Evolutionary conservation across 345 rosid species (phyloP).

Genomic region (Boechera stricta): DNA sequence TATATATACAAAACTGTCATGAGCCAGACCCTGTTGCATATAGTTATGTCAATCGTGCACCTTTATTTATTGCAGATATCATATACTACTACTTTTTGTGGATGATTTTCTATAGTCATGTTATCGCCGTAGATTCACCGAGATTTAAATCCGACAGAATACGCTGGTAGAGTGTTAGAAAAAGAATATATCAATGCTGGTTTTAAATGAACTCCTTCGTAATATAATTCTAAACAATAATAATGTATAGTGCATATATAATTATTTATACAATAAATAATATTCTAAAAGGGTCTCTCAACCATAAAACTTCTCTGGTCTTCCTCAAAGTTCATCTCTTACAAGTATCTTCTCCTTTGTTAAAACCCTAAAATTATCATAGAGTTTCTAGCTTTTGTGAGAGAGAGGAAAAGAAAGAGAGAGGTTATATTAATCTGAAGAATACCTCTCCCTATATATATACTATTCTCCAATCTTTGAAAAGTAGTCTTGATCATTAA

Average conservation of each 20-base stretch:
- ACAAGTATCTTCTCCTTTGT: slow-evolving; percentile 34
- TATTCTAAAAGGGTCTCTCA: slow-evolving; percentile 29
- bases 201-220: slow-evolving; percentile 9
- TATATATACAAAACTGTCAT: slow-evolving; percentile 18
- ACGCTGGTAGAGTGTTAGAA: neutral
- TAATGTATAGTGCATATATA: neutral
- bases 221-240: slow-evolving; percentile 2
- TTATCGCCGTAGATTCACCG: neutral
- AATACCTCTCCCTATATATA: slow-evolving; percentile 30
- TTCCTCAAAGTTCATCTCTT: slow-evolving; percentile 37
- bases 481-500: slow-evolving; percentile 38
- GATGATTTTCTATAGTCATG: neutral
- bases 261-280: neutral
- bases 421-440: slow-evolving; percentile 24
- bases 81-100: neutral
- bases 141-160: slow-evolving; percentile 1
- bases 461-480: slow-evolving; percentile 36
- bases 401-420: neutral
- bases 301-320: slow-evolving; percentile 36
- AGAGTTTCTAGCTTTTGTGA: slow-evolving; percentile 20
- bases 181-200: neutral
- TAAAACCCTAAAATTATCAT: slow-evolving; percentile 39
- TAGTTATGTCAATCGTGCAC: slow-evolving; percentile 58
- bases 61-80: slow-evolving; percentile 32
- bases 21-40: slow-evolving; percentile 17